Percentiles rank a stretch among this genome's conserved stretches.
Evolutionary conservation across 1,284 basidiomycete genomes (phyloP).

Genomic region (Apiotrichum brassicae): DNA sequence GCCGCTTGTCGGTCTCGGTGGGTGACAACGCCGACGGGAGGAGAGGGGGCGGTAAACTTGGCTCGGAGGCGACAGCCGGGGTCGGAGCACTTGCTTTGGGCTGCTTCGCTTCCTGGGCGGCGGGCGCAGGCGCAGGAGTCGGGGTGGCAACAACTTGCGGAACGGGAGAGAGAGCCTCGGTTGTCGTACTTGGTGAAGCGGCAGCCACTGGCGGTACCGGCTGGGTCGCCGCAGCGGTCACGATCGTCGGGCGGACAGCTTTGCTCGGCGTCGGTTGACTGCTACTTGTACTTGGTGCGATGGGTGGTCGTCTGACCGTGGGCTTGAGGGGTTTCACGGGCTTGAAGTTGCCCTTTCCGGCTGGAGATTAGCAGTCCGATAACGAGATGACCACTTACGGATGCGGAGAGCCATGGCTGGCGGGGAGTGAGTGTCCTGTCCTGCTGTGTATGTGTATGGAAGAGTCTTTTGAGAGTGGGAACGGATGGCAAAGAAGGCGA

Average conservation of each 20-base stretch:
- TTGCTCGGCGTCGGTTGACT: background rate
- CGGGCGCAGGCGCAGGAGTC: background rate
- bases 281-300: background rate
- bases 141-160: background rate
- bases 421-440: too few relatives aligned
- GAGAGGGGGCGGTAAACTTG: background rate
- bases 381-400: slow-evolving; percentile 6
- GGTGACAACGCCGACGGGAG: background rate
- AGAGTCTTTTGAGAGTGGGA: background rate
- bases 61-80: too few relatives aligned
- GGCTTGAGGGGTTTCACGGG: slow-evolving; percentile 19
- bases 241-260: background rate
- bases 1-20: background rate
- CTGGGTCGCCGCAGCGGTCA: background rate
- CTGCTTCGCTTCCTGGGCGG: too few relatives aligned
- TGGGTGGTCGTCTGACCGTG: background rate
- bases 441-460: too few relatives aligned
- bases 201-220: background rate
- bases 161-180: too few relatives aligned
- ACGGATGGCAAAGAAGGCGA: background rate
- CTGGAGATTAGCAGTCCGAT: slow-evolving; percentile 4
- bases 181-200: background rate
- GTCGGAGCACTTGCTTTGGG: too few relatives aligned
- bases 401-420: slow-evolving; percentile 22
- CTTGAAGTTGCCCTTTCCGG: slow-evolving; percentile 32